phyloP scores from a whole-genome alignment of 2,329 filamentous ascomycete species.

The Penicillium crustosum region DNA sequence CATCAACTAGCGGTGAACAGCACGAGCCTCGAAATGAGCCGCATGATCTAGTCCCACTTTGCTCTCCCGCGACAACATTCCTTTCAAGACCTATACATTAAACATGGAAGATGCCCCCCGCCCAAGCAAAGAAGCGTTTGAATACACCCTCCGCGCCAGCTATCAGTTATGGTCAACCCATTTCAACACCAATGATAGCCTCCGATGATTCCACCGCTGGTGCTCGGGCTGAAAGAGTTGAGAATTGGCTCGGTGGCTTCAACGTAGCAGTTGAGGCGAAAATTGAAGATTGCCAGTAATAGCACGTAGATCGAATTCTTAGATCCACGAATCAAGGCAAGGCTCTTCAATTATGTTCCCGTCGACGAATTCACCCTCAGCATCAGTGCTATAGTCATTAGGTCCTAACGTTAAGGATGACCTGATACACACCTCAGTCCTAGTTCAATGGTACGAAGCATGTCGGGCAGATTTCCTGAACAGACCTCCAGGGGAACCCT shows the following conservation, averaged over 20 bases:
- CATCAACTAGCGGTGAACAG: background rate
- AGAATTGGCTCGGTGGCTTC: background rate
- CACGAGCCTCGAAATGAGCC: background rate
- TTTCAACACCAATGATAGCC: background rate
- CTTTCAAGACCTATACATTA: background rate
- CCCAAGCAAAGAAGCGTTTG: background rate
- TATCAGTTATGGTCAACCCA: background rate
- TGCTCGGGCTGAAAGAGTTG: background rate
- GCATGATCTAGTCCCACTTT: background rate
- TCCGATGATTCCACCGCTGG: too few species aligned
- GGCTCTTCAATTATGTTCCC: too few species aligned
- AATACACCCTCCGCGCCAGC: background rate
- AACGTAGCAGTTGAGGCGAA: background rate
- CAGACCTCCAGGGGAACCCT: too few species aligned
- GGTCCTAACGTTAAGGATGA: background rate
- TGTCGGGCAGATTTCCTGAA: too few species aligned
- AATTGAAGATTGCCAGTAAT: background rate
- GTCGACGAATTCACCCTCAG: background rate
- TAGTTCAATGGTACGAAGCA: too few species aligned
- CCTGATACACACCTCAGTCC: too few species aligned
- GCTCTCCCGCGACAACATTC: background rate
- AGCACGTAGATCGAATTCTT: too few species aligned
- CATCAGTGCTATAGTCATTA: background rate
- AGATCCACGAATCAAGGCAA: too few species aligned
- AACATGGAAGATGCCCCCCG: background rate